phyloP scores from a whole-genome alignment of 1,284 basidiomycete genomes.

The Puccinia horiana region DNA sequence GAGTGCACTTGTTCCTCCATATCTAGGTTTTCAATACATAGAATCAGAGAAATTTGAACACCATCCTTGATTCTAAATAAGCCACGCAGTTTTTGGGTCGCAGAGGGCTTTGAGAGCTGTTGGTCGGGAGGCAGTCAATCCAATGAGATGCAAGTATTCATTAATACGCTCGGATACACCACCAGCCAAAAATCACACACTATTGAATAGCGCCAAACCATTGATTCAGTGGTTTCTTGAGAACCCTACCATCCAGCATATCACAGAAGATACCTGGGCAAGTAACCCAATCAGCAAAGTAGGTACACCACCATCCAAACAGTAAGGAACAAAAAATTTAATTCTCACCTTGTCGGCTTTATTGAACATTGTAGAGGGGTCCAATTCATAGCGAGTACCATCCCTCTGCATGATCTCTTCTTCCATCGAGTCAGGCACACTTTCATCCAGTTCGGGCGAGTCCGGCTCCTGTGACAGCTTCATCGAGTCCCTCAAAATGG shows the following conservation, averaged over 20 bases:
- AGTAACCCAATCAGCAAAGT: not conserved
- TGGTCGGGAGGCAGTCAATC: not conserved
- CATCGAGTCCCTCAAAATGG: not conserved
- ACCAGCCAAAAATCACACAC: not conserved
- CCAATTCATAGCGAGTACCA: too few relatives aligned
- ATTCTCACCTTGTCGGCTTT: too few relatives aligned
- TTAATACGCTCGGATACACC: not conserved
- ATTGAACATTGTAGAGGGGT: too few relatives aligned
- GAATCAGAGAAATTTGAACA: not conserved
- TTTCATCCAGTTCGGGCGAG: not conserved
- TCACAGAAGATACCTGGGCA: not conserved
- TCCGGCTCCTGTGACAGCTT: not conserved
- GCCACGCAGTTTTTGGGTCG: not conserved
- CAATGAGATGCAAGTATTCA: not conserved
- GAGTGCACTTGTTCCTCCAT: constrained; percentile 6
- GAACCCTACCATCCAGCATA: not conserved
- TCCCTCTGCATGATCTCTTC: too few relatives aligned
- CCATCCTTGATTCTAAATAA: not conserved
- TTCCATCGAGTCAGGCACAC: not conserved
- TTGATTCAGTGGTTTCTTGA: not conserved
- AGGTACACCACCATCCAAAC: too few relatives aligned
- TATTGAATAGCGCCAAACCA: not conserved
- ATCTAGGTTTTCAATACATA: constrained; percentile 26
- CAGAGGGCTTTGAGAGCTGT: not conserved
- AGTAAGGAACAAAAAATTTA: not conserved